These are phyloP conservation scores for Gymnopilus junonius DNA, from an alignment of 768 basidiomycete species.

Conservation along the genomic window DNA sequence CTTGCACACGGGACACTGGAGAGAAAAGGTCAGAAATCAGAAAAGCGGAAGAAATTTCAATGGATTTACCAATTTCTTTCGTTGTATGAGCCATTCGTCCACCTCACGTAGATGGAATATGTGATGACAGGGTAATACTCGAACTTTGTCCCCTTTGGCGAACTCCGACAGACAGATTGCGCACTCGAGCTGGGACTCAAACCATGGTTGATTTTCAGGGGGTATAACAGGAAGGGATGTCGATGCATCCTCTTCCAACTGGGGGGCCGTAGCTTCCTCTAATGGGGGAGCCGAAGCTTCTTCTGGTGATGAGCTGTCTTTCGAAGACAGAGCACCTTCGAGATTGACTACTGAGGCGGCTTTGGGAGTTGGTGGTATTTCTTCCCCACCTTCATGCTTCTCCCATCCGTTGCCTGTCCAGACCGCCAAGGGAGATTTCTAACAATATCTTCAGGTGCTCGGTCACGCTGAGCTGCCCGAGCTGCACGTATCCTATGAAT, in stretches of 20 bases:
- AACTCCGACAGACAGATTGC: conserved; percentile 93
- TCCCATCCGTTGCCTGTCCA: conserved; percentile 86
- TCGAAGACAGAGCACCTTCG: conserved; percentile 38
- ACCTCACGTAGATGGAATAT: conserved; percentile 94
- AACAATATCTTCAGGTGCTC: conserved; percentile 83
- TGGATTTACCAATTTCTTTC: conserved; percentile 85
- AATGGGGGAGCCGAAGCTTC: conserved; percentile 24
- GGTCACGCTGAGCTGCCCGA: conserved; percentile 81
- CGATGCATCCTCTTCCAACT: conserved; percentile 37
- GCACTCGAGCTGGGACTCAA: conserved; percentile 83
- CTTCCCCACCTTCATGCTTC: conserved; percentile 61
- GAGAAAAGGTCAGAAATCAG: conserved; percentile 10
- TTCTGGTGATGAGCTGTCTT: conserved; percentile 17
- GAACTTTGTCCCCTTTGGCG: conserved; percentile 83
- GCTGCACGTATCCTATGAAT: conserved; percentile 87
- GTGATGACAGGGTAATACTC: conserved; percentile 93
- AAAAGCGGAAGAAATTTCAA: conserved; percentile 2
- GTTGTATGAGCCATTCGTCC: conserved; percentile 89
- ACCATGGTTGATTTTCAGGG: conserved; percentile 64
- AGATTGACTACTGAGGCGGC: conserved; percentile 38
- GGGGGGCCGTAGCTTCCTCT: too few species aligned
- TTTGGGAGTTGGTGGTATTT: conserved; percentile 29
- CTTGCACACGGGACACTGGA: conserved; percentile 90
- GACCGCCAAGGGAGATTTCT: conserved; percentile 79
- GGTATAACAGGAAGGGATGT: conserved; percentile 39